Evolutionary conservation across 2,329 filamentous ascomycete genomes (phyloP).

Genomic region (Calcarisporium arbuscula): DNA sequence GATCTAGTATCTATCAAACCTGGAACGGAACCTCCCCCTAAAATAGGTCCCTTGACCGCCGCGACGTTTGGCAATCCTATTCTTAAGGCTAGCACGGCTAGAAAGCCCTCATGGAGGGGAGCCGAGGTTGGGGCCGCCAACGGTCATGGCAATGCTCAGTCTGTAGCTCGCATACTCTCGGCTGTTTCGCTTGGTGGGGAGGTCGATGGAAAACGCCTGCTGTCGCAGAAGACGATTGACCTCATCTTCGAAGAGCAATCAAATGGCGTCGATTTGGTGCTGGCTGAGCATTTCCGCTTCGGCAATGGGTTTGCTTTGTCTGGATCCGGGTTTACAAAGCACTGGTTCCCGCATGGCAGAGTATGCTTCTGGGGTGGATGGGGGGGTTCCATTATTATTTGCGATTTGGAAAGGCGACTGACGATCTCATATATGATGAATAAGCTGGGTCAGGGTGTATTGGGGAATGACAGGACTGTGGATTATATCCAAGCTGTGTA

Average conservation of each 20-base stretch:
- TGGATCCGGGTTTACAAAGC: not conserved
- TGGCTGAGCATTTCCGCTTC: slow-evolving; percentile 26
- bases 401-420: slow-evolving; percentile 34
- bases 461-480: slow-evolving; percentile 1
- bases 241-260: slow-evolving; percentile 38
- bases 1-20: too few species aligned
- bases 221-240: slow-evolving; percentile 35
- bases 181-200: slow-evolving; percentile 13
- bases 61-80: too few species aligned
- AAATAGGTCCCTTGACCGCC: too few species aligned
- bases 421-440: slow-evolving; percentile 38
- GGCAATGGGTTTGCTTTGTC: slow-evolving; percentile 33
- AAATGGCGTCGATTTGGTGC: slow-evolving; percentile 31
- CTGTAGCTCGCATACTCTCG: slow-evolving; percentile 34
- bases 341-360: slow-evolving; percentile 22
- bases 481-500: too few species aligned
- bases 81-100: slow-evolving; percentile 26
- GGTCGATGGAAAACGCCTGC: slow-evolving; percentile 19
- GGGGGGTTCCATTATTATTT: slow-evolving; percentile 36
- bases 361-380: slow-evolving; percentile 36
- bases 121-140: slow-evolving; percentile 36
- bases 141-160: slow-evolving; percentile 39
- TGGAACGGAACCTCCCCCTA: too few species aligned
- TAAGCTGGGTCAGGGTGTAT: slow-evolving; percentile 2
- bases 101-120: too few species aligned